Conservation (phyloP, 1,139 yeast species). For the Suhomyces atakaporum region DNA sequence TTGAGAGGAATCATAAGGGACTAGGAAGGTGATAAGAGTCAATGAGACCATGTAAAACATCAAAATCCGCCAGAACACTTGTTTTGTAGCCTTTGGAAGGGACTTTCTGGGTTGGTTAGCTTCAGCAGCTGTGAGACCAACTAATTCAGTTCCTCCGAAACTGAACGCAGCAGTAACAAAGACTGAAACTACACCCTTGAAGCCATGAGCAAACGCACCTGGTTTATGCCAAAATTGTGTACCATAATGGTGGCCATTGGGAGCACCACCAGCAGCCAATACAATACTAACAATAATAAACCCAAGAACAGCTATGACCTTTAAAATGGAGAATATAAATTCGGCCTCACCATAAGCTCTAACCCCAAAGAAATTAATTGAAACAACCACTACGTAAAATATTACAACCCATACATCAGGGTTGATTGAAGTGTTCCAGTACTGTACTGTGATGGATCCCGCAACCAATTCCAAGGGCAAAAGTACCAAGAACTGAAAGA, state of each 20-base stretch:
- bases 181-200: conserved; percentile 50
- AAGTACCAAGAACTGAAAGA: conserved; percentile 29
- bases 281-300: conserved; percentile 34
- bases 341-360: conserved; percentile 40
- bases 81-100: conserved; percentile 43
- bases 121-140: conserved; percentile 46
- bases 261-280: conserved; percentile 37
- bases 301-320: conserved; percentile 35
- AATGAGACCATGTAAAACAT: conserved; percentile 37
- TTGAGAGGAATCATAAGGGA: conserved; percentile 34
- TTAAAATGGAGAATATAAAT: conserved; percentile 32
- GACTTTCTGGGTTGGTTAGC: conserved; percentile 41
- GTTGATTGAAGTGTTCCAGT: conserved; percentile 32
- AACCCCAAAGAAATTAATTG: conserved; percentile 38
- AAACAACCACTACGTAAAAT: conserved; percentile 29
- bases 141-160: conserved; percentile 52
- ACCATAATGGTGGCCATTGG: conserved; percentile 27
- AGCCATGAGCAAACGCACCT: conserved; percentile 40
- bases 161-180: conserved; percentile 60
- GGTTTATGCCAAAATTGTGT: conserved; percentile 34
- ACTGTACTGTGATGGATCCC: conserved; percentile 33
- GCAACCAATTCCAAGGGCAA: conserved; percentile 37
- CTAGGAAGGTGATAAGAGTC: conserved; percentile 34
- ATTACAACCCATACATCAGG: conserved; percentile 37
- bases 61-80: conserved; percentile 39